Percentiles rank a stretch among this genome's conserved stretches.
Evolutionary conservation across 768 basidiomycete genomes (phyloP).

Genomic region (Leccinum variicolor): DNA sequence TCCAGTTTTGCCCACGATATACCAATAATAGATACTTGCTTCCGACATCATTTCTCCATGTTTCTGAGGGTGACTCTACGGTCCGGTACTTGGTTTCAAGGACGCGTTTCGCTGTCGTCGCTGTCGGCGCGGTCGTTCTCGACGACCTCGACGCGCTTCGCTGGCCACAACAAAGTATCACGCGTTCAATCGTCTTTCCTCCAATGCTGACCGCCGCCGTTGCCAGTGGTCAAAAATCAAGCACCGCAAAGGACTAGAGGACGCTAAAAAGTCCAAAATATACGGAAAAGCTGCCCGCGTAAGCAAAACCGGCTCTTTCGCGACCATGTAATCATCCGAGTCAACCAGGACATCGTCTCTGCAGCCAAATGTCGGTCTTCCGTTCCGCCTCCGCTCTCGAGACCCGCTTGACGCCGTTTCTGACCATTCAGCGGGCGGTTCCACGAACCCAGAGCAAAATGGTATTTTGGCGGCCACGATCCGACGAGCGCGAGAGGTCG

Average conservation of each 20-base stretch:
- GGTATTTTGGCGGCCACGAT: slow-evolving; percentile 48
- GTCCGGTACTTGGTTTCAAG: not conserved
- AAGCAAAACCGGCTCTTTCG: slow-evolving; percentile 20
- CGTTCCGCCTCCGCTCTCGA: not conserved
- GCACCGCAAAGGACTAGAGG: slow-evolving; percentile 62
- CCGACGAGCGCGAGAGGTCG: slow-evolving; percentile 52
- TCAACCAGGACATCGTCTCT: slow-evolving; percentile 52
- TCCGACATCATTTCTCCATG: not conserved
- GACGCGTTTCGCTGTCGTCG: not conserved
- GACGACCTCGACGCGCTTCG: slow-evolving; percentile 19
- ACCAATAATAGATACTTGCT: not conserved
- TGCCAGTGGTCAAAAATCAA: slow-evolving; percentile 76
- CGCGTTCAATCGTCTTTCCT: not conserved
- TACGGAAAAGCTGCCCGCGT: slow-evolving; percentile 57
- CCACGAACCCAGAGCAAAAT: slow-evolving; percentile 53
- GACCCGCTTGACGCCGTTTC: not conserved
- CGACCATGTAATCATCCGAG: not conserved
- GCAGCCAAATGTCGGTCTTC: slow-evolving; percentile 54
- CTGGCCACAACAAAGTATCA: slow-evolving; percentile 43
- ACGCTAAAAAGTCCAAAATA: slow-evolving; percentile 55
- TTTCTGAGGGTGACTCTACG: not conserved
- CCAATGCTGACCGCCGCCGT: slow-evolving; percentile 2
- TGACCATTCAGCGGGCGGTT: slow-evolving; percentile 47
- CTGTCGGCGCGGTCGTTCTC: slow-evolving; percentile 25
- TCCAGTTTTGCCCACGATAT: not conserved